phyloP scores from a whole-genome alignment of 2,329 filamentous ascomycete genomes.

The Xylaria arbuscula region DNA sequence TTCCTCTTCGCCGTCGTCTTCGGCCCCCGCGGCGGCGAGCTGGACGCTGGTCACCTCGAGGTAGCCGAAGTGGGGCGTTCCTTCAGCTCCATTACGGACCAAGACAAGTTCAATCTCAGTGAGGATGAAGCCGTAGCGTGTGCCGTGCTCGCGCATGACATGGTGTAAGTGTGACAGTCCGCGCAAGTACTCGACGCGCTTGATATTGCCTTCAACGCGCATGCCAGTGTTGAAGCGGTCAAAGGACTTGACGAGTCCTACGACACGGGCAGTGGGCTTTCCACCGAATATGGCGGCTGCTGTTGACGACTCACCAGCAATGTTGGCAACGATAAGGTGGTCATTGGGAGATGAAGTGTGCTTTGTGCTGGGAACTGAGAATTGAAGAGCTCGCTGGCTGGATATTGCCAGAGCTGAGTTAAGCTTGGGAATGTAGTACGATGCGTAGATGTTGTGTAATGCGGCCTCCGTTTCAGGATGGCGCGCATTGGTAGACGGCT shows the following conservation, averaged over 20 bases:
- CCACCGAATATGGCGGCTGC: slow-evolving; percentile 64
- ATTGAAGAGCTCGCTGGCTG: slow-evolving; percentile 71
- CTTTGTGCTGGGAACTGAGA: slow-evolving; percentile 58
- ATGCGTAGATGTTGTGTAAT: slow-evolving; percentile 79
- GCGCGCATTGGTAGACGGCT: slow-evolving; percentile 67
- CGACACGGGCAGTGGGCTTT: slow-evolving; percentile 59
- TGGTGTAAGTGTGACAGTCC: slow-evolving; percentile 88
- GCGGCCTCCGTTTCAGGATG: slow-evolving; percentile 82
- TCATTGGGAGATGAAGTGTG: slow-evolving; percentile 53
- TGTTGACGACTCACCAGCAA: slow-evolving; percentile 65
- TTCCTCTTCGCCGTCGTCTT: slow-evolving; percentile 50
- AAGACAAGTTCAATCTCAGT: slow-evolving; percentile 95
- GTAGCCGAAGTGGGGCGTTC: slow-evolving; percentile 86
- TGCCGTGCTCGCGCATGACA: slow-evolving; percentile 92
- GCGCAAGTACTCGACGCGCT: slow-evolving; percentile 88
- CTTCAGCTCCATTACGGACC: slow-evolving; percentile 80
- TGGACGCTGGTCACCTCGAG: slow-evolving; percentile 77
- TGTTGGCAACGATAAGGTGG: slow-evolving; percentile 73
- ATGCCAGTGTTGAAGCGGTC: slow-evolving; percentile 96
- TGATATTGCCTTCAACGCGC: slow-evolving; percentile 84
- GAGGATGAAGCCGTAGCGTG: slow-evolving; percentile 94
- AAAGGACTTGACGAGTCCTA: slow-evolving; percentile 86
- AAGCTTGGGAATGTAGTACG: slow-evolving; percentile 85
- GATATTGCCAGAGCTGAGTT: slow-evolving; percentile 85
- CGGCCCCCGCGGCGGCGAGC: slow-evolving; percentile 57